Percentiles rank a stretch among this genome's conserved stretches.
Evolutionary conservation across 805 yeast species (phyloP).

Genomic region (Wickerhamiella domercqiae): DNA sequence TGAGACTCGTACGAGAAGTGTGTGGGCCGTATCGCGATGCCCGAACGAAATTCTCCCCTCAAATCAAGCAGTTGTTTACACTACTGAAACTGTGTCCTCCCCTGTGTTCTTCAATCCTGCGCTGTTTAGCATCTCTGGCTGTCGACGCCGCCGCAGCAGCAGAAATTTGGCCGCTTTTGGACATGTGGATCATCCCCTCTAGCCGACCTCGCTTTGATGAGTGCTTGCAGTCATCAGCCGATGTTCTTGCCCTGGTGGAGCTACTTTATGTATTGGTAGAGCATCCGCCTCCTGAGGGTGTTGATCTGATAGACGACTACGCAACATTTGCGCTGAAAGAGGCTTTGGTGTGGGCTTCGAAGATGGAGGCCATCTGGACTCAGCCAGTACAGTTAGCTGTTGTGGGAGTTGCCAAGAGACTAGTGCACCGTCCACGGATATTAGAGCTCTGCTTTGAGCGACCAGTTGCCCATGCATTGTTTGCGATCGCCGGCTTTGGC

Average conservation of each 20-base stretch:
- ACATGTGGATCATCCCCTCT: slow-evolving; percentile 3
- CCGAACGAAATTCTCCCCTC: slow-evolving; percentile 19
- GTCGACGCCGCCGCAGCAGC: slow-evolving; percentile 3
- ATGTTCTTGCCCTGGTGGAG: slow-evolving; percentile 44
- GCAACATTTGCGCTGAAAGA: slow-evolving; percentile 55
- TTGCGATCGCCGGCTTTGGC: slow-evolving; percentile 44
- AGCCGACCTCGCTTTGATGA: slow-evolving; percentile 29
- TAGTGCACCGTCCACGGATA: slow-evolving; percentile 29
- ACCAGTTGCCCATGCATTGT: slow-evolving; percentile 38
- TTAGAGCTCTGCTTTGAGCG: slow-evolving; percentile 46
- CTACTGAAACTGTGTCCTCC: slow-evolving; percentile 34
- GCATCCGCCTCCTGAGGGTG: not conserved
- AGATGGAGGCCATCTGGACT: slow-evolving; percentile 28
- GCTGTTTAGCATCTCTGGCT: slow-evolving; percentile 30
- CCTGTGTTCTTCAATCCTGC: slow-evolving; percentile 38
- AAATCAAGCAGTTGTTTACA: slow-evolving; percentile 29
- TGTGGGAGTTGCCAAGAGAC: slow-evolving; percentile 36
- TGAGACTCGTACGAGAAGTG: slow-evolving; percentile 35
- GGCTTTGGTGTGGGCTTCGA: slow-evolving; percentile 38
- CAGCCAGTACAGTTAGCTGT: slow-evolving; percentile 38
- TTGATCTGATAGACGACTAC: slow-evolving; percentile 25
- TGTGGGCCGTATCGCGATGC: not conserved
- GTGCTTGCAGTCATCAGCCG: slow-evolving; percentile 37
- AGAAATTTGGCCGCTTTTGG: slow-evolving; percentile 11
- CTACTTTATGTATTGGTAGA: slow-evolving; percentile 32